These are phyloP conservation scores for Hymenoscyphus linearis DNA, from an alignment of 2,329 filamentous ascomycete species.

Conservation along the genomic window DNA sequence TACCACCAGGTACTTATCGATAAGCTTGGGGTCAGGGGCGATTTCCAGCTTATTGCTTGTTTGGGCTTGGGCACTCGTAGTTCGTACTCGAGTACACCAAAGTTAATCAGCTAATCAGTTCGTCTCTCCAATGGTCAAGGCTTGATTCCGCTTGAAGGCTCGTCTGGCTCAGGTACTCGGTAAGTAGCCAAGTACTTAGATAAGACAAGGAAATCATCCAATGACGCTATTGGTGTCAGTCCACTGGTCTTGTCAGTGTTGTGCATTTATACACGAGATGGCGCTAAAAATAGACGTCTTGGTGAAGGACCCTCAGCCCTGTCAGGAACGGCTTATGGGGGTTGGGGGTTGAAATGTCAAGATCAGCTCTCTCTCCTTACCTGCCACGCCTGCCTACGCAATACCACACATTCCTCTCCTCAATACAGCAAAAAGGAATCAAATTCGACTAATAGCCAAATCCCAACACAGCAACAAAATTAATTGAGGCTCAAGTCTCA, in stretches of 20 bases:
- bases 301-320: not conserved
- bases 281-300: not conserved
- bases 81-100: not conserved
- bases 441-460: not conserved
- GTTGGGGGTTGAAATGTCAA: no score
- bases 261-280: no score
- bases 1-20: not conserved
- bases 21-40: not conserved
- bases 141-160: no score
- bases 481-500: not conserved
- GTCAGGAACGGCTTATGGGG: no score
- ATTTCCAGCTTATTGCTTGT: not conserved
- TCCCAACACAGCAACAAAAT: not conserved
- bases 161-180: not conserved
- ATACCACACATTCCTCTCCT: no score
- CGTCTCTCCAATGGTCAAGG: no score
- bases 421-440: not conserved
- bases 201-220: not conserved
- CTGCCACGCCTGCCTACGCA: not conserved
- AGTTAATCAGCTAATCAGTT: not conserved
- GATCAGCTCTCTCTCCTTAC: not conserved
- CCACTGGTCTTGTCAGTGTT: no score
- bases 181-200: not conserved
- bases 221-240: not conserved
- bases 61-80: not conserved